phyloP scores from a whole-genome alignment of 495 filamentous ascomycete genomes.

The Neurospora sp. region DNA sequence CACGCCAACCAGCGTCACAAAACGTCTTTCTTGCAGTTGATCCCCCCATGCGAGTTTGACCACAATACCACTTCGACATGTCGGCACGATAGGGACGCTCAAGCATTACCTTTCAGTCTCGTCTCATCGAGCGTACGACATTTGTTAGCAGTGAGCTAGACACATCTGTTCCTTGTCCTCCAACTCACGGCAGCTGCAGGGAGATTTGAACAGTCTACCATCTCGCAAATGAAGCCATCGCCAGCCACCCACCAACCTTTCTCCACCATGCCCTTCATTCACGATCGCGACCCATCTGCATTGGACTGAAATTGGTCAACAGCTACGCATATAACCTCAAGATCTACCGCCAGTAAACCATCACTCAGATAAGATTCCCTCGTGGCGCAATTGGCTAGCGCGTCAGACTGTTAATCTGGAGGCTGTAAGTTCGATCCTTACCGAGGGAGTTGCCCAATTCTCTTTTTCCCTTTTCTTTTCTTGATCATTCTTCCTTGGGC shows the following conservation, averaged over 20 bases:
- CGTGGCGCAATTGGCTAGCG: background rate
- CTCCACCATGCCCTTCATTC: background rate
- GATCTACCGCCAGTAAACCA: background rate
- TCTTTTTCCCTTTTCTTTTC: background rate
- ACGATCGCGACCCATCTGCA: background rate
- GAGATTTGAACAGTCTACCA: background rate
- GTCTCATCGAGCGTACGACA: background rate
- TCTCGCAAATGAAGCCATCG: background rate
- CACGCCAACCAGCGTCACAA: background rate
- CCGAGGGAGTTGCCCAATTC: background rate
- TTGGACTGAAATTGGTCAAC: background rate
- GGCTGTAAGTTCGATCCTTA: background rate
- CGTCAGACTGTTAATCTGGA: background rate
- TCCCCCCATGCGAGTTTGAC: background rate
- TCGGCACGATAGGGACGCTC: background rate
- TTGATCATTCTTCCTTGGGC: background rate
- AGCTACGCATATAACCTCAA: background rate
- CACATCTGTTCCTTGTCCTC: background rate
- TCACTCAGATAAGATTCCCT: background rate
- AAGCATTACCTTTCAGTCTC: background rate
- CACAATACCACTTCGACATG: background rate
- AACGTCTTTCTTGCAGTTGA: background rate
- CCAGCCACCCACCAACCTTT: background rate
- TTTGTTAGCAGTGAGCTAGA: background rate
- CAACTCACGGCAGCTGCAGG: background rate